Conservation (phyloP, 2,329 filamentous ascomycete genomes). For the Ophiocordyceps sinensis region DNA sequence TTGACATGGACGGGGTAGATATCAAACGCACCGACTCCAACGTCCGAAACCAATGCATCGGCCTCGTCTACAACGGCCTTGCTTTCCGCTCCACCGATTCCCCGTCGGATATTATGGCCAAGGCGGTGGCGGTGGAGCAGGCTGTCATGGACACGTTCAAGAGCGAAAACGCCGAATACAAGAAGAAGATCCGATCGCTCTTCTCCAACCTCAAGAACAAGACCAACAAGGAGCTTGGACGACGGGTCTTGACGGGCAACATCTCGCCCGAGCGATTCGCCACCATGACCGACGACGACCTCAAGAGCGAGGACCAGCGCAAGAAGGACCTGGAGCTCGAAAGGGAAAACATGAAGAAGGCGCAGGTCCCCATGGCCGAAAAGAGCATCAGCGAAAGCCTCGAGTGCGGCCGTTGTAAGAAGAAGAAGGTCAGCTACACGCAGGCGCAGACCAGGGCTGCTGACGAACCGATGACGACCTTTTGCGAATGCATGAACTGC, state of each 20-base stretch:
- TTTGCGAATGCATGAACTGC: slow-evolving; percentile 57
- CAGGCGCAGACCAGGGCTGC: slow-evolving; percentile 93
- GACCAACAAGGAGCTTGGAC: slow-evolving; percentile 64
- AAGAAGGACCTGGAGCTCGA: slow-evolving; percentile 62
- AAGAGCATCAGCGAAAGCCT: slow-evolving; percentile 81
- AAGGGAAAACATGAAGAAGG: slow-evolving; percentile 92
- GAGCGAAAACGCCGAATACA: slow-evolving; percentile 62
- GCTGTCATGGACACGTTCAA: slow-evolving; percentile 59
- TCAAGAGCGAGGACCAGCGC: slow-evolving; percentile 74
- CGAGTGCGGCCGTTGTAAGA: slow-evolving; percentile 80
- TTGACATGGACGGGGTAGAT: slow-evolving; percentile 68
- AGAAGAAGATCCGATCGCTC: slow-evolving; percentile 77
- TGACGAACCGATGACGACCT: slow-evolving; percentile 82
- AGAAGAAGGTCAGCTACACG: slow-evolving; percentile 89
- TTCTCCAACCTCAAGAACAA: slow-evolving; percentile 93
- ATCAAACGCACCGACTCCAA: slow-evolving; percentile 59
- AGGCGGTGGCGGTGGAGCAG: slow-evolving; percentile 68
- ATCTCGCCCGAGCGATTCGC: slow-evolving; percentile 65
- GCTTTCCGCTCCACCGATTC: slow-evolving; percentile 56
- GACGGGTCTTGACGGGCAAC: slow-evolving; percentile 59
- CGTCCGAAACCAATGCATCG: slow-evolving; percentile 72
- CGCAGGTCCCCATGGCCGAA: slow-evolving; percentile 84
- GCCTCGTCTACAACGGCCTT: slow-evolving; percentile 86
- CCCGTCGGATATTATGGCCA: slow-evolving; percentile 55
- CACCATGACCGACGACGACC: slow-evolving; percentile 74